Conservation (phyloP, 331 rosid species). For the Cucumis variabilis region DNA sequence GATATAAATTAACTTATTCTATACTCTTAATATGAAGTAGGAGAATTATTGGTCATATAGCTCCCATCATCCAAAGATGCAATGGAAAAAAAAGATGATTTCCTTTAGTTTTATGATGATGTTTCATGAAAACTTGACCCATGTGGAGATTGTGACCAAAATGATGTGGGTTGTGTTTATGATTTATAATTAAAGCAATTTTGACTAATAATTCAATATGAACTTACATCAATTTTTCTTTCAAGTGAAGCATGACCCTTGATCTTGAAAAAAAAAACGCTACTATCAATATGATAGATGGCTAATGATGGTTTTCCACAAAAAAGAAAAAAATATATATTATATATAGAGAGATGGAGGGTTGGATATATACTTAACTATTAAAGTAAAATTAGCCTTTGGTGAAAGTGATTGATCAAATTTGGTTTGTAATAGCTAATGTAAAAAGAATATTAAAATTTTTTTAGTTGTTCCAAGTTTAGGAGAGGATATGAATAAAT, state of each 20-base stretch:
- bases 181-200: constrained; percentile 15
- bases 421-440: too few relatives aligned
- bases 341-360: too few relatives aligned
- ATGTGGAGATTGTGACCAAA: constrained; percentile 17
- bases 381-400: too few relatives aligned
- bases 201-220: constrained; percentile 7
- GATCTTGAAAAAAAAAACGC: not conserved
- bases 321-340: too few relatives aligned
- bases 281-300: not conserved
- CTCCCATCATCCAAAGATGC: too few relatives aligned
- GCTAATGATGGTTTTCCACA: not conserved
- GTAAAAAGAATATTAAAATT: too few relatives aligned
- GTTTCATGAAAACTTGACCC: constrained; percentile 17
- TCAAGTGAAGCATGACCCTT: constrained; percentile 12
- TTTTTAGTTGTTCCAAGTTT: too few relatives aligned
- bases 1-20: not conserved
- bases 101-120: constrained; percentile 14
- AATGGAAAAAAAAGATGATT: not conserved
- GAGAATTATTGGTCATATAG: too few relatives aligned
- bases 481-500: too few relatives aligned
- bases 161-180: constrained; percentile 25
- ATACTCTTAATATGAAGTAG: not conserved
- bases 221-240: constrained; percentile 7
- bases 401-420: too few relatives aligned
- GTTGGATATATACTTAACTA: too few relatives aligned